Conservation (phyloP, 768 basidiomycete species). For the Rhodotorula paludigena region DNA sequence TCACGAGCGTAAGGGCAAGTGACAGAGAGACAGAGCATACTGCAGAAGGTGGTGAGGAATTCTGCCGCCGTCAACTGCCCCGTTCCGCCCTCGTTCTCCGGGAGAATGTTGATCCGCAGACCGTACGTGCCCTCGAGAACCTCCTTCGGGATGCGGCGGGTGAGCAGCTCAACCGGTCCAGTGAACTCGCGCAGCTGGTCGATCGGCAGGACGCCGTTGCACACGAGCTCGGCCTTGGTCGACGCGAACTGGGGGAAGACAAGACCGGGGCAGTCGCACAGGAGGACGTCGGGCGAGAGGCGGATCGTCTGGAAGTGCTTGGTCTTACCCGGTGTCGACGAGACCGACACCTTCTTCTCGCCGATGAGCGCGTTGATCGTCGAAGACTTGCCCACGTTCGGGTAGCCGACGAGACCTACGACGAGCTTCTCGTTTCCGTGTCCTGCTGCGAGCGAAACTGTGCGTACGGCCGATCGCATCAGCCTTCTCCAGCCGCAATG, state of each 20-base stretch:
- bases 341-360: constrained; percentile 93
- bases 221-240: constrained; percentile 90
- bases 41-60: constrained; percentile 81
- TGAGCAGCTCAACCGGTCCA: constrained; percentile 73
- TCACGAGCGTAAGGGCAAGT: constrained; percentile 8
- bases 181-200: constrained; percentile 93
- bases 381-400: constrained; percentile 97
- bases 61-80: constrained; percentile 65
- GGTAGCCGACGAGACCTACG: constrained; percentile 92
- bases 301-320: constrained; percentile 99
- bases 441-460: constrained; percentile 51
- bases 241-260: constrained; percentile 98
- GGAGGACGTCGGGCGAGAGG: constrained; percentile 74
- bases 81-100: constrained; percentile 77
- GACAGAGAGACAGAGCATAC: constrained; percentile 54
- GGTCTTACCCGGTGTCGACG: constrained; percentile 94
- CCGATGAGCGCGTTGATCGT: constrained; percentile 95
- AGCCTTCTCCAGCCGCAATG: background rate
- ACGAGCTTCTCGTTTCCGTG: constrained; percentile 58
- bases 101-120: constrained; percentile 61
- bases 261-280: constrained; percentile 96
- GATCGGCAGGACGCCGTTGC: constrained; percentile 93
- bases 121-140: constrained; percentile 90
- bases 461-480: no score
- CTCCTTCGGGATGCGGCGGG: constrained; percentile 68